Evolutionary conservation across 805 yeast genomes (phyloP).

Genomic region (Hanseniaspora taiwanica): DNA sequence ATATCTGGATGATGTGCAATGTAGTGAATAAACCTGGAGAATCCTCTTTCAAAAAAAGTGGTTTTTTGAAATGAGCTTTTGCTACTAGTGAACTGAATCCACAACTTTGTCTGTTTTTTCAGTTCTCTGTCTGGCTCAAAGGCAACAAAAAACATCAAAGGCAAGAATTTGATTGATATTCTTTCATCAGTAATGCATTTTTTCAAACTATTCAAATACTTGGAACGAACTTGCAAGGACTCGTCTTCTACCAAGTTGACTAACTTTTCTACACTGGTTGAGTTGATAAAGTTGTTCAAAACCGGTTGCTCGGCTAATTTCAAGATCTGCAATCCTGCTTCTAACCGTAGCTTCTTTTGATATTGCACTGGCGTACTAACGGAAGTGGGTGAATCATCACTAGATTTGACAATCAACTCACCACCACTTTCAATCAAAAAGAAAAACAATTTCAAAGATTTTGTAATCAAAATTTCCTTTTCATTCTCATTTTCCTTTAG

Average conservation of each 20-base stretch:
- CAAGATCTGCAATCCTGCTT: conserved; percentile 53
- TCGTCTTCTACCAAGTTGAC: conserved; percentile 57
- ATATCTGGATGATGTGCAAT: conserved; percentile 52
- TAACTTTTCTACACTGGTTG: conserved; percentile 38
- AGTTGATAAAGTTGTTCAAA: conserved; percentile 39
- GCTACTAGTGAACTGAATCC: conserved; percentile 52
- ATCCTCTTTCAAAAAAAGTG: conserved; percentile 48
- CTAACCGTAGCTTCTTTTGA: conserved; percentile 49
- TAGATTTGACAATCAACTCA: conserved; percentile 40
- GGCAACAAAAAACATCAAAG: conserved; percentile 60
- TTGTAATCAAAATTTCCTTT: conserved; percentile 36
- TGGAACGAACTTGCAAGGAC: conserved; percentile 38
- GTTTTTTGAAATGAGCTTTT: conserved; percentile 24
- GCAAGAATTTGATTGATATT: conserved; percentile 53
- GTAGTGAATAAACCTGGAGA: conserved; percentile 54
- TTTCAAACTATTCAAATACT: conserved; percentile 38
- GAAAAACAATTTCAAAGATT: conserved; percentile 52
- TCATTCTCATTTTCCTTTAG: conserved; percentile 26
- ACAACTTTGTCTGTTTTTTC: conserved; percentile 40
- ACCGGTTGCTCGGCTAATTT: conserved; percentile 46
- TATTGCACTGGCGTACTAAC: conserved; percentile 51
- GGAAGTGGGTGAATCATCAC: conserved; percentile 26
- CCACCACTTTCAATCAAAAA: conserved; percentile 67
- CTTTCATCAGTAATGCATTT: conserved; percentile 34
- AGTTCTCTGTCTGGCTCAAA: conserved; percentile 52